Evolutionary conservation across 345 rosid species (phyloP).

Genomic region (Eucalyptus sp.): DNA sequence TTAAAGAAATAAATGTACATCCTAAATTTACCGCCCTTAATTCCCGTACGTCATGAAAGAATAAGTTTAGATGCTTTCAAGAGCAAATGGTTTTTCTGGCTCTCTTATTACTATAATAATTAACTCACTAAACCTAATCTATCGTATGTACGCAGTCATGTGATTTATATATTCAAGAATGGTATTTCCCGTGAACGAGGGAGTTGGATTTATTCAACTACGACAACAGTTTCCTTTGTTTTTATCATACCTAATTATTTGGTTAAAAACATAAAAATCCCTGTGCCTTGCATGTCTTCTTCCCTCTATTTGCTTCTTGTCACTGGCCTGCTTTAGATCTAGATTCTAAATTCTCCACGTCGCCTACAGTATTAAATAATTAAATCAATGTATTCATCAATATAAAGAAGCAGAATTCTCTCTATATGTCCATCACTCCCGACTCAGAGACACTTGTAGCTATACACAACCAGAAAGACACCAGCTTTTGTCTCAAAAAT

Average conservation of each 20-base stretch:
- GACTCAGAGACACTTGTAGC: background rate
- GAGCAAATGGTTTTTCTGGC: background rate
- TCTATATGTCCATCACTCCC: background rate
- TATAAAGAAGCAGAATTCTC: background rate
- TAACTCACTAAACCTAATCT: background rate
- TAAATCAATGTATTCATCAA: background rate
- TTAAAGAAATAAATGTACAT: background rate
- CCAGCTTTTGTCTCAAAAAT: background rate
- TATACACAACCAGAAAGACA: background rate
- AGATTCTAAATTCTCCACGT: background rate
- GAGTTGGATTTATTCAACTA: background rate
- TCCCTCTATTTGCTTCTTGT: background rate
- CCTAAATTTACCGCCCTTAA: background rate
- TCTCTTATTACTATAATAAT: background rate
- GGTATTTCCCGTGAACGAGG: background rate
- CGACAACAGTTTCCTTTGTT: background rate
- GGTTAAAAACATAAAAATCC: background rate
- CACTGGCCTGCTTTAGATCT: background rate
- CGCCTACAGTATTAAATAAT: background rate
- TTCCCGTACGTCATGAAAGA: background rate
- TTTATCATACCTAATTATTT: background rate
- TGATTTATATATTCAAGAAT: background rate
- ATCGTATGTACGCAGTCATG: background rate
- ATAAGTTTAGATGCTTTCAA: background rate
- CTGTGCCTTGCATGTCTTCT: background rate